These are phyloP conservation scores for Eucalyptus curtisii DNA, from an alignment of 345 rosid genomes.

Conservation along the genomic window DNA sequence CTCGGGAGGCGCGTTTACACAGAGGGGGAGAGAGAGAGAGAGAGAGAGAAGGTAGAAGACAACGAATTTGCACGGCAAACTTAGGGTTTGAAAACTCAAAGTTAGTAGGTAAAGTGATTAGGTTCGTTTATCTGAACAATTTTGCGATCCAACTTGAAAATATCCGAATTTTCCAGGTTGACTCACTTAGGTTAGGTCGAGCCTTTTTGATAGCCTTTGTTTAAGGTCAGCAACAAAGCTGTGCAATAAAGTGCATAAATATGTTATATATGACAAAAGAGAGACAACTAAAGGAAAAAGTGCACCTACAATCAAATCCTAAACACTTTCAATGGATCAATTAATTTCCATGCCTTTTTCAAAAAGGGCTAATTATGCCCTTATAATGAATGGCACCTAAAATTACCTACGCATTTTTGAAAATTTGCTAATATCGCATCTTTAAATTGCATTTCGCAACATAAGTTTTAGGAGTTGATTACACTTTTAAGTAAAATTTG, in stretches of 20 bases:
- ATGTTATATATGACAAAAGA: not conserved
- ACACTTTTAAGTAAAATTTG: not conserved
- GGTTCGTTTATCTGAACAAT: too few relatives aligned
- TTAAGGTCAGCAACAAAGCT: not conserved
- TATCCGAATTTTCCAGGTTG: too few relatives aligned
- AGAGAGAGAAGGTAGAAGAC: not conserved
- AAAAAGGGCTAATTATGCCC: not conserved
- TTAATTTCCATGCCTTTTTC: not conserved
- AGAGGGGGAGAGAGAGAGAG: not conserved
- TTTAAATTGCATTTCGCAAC: not conserved
- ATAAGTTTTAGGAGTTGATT: not conserved
- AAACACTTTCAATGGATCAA: not conserved
- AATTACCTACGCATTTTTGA: rapidly evolving
- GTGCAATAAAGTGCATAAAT: not conserved
- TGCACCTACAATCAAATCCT: not conserved
- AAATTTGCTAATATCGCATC: not conserved
- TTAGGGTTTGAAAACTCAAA: too few relatives aligned
- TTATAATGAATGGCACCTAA: not conserved
- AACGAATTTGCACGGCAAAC: too few relatives aligned
- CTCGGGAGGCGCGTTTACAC: not conserved
- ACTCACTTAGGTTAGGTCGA: too few relatives aligned
- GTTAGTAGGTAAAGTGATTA: too few relatives aligned
- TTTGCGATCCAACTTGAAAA: too few relatives aligned
- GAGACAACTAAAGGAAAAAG: not conserved
- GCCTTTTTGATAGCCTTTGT: too few relatives aligned